These are phyloP conservation scores for Yueomyces sp. DNA, from an alignment of 805 yeast species.

Conservation along the genomic window DNA sequence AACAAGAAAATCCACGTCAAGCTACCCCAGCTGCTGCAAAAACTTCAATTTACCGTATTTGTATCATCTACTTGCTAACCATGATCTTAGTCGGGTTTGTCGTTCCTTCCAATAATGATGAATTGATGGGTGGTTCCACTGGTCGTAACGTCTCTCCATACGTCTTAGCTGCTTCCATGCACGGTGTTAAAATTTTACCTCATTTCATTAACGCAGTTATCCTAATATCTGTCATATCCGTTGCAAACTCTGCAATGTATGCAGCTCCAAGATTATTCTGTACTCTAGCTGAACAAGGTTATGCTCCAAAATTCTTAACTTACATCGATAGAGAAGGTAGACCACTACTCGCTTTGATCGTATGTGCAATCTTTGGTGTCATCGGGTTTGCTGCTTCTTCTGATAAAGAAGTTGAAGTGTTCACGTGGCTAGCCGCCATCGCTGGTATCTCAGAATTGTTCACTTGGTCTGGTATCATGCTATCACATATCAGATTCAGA, in stretches of 20 bases:
- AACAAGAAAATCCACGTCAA: constrained; percentile 45
- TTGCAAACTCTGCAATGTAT: constrained; percentile 63
- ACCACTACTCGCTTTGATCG: constrained; percentile 40
- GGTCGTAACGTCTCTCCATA: constrained; percentile 58
- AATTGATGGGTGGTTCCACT: constrained; percentile 38
- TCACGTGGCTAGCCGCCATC: constrained; percentile 48
- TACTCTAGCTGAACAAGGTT: constrained; percentile 60
- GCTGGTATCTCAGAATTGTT: constrained; percentile 47
- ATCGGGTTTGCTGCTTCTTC: constrained; percentile 51
- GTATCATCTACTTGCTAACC: constrained; percentile 43
- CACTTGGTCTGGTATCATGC: constrained; percentile 45
- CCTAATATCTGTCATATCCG: constrained; percentile 58
- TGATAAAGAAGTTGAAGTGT: constrained; percentile 37
- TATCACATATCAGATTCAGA: constrained; percentile 43
- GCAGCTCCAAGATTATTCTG: constrained; percentile 61
- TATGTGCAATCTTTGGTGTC: constrained; percentile 40
- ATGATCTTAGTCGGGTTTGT: constrained; percentile 42
- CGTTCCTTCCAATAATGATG: constrained; percentile 42
- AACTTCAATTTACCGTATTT: constrained; percentile 52
- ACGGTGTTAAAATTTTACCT: constrained; percentile 52
- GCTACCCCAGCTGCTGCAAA: constrained; percentile 52
- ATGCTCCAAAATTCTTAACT: constrained; percentile 42
- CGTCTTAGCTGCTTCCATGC: constrained; percentile 54
- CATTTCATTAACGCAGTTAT: constrained; percentile 65
- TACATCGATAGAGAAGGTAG: constrained; percentile 46